Evolutionary conservation across 768 basidiomycete genomes (phyloP).

Genomic region (Termitomyces sp.): DNA sequence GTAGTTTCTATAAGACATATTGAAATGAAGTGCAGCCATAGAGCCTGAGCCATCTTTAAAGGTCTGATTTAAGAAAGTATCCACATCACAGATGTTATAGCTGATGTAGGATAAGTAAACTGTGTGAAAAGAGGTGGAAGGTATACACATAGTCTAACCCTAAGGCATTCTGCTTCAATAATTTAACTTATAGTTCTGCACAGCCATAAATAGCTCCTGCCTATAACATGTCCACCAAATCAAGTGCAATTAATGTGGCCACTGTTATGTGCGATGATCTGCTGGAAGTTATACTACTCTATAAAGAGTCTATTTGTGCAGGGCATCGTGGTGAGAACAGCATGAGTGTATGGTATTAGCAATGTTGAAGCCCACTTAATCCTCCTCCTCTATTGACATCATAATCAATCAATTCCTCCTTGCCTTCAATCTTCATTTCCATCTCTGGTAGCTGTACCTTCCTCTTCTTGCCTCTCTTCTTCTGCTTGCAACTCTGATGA

Average conservation of each 20-base stretch:
- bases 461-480: neutral
- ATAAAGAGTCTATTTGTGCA: too few relatives aligned
- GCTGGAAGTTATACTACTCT: conserved; percentile 76
- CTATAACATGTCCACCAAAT: conserved; percentile 30
- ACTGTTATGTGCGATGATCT: conserved; percentile 65
- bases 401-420: too few relatives aligned
- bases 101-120: conserved; percentile 22
- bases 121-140: too few relatives aligned
- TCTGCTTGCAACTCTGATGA: neutral
- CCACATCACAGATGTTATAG: conserved; percentile 69
- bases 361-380: too few relatives aligned
- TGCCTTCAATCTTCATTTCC: too few relatives aligned
- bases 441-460: neutral
- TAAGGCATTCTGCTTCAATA: conserved; percentile 81
- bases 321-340: too few relatives aligned
- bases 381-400: too few relatives aligned
- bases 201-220: conserved; percentile 34
- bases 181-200: conserved; percentile 51
- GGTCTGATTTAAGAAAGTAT: conserved; percentile 76
- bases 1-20: conserved; percentile 42
- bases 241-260: conserved; percentile 67
- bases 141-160: conserved; percentile 76
- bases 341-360: too few relatives aligned
- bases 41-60: conserved; percentile 46
- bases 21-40: conserved; percentile 52